Evolutionary conservation across 139 green algal species (phyloP), one percentile per base, ranked within the genome.

Genomic region (Chlamydomonas sp.): DNA sequence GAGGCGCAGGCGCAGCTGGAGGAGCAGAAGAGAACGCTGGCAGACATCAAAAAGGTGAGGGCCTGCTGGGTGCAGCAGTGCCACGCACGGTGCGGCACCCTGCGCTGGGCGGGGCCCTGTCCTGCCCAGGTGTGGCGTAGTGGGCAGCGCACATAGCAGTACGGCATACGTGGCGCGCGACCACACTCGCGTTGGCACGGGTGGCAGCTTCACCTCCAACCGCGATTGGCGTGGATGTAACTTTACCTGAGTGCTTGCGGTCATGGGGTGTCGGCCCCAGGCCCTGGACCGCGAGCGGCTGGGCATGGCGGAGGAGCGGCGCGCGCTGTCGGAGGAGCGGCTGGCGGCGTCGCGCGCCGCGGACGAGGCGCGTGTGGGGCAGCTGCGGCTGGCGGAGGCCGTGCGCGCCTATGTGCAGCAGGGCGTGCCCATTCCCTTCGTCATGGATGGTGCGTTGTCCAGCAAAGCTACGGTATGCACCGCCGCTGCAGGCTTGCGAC

Each of bases 401-500:
- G 88, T 93, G 16, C 80, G 85, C 3, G 31, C 15, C 18, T 93
- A 89, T 66, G 64, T 93, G 60, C 17, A 79, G 60, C 85, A 91
- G 77, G 90, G 90, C 58, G 78, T 93, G 58, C 90, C 90, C 81
- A 91, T 93, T 15, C 88, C 90, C 80, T 90, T 93, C 77, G 63
- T 59, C 20, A 57, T 93, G 69, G 79, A 93, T 16, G 72, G 86
- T 89, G 67, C 63, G 83, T 78, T 57, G n/a, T 77, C 31, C 31
- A 17, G 15, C 14, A 74, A 15, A 74, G 68, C 68, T 17, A 74
- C 16, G 68, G 68, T 74, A 49, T 49, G 31, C 31, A 49, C 31
- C 31, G 31, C 31, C 31, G 31, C 31, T 49, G 31, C 31, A 49
- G 31, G 31, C 31, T 49, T 49, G 31, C 31, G 31, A 49, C 31